These are phyloP conservation scores for Tripterygium wilfordii DNA, from an alignment of 177 flowering plant genomes.

Conservation along the genomic window DNA sequence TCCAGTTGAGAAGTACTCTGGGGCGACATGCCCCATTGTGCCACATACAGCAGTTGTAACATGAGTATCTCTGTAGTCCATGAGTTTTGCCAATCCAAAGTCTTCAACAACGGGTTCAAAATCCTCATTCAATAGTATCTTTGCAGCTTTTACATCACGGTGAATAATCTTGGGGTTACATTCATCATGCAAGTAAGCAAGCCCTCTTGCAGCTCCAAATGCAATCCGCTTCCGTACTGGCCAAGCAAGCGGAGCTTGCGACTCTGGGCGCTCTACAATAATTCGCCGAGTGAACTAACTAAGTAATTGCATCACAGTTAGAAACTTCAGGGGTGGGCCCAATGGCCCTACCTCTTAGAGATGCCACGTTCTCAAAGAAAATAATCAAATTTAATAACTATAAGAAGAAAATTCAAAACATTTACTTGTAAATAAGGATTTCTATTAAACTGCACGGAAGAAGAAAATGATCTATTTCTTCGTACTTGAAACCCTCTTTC, in stretches of 20 bases:
- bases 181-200: slow-evolving; percentile 72
- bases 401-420: too few relatives aligned
- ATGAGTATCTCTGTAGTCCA: slow-evolving; percentile 82
- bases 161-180: slow-evolving; percentile 81
- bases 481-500: too few relatives aligned
- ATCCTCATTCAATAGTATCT: slow-evolving; percentile 68
- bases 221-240: slow-evolving; percentile 50
- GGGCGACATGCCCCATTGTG: slow-evolving; percentile 77
- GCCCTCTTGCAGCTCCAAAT: slow-evolving; percentile 72
- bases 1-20: slow-evolving; percentile 73
- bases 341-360: too few relatives aligned
- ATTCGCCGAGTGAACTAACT: slow-evolving; percentile 3
- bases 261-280: slow-evolving; percentile 37
- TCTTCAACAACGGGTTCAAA: slow-evolving; percentile 80
- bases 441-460: too few relatives aligned
- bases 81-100: slow-evolving; percentile 75
- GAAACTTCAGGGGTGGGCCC: too few relatives aligned
- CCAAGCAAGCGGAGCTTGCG: slow-evolving; percentile 57
- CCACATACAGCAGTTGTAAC: slow-evolving; percentile 84
- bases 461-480: too few relatives aligned
- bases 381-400: too few relatives aligned
- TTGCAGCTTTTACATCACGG: slow-evolving; percentile 84
- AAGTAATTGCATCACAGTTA: too few relatives aligned
- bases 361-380: too few relatives aligned
- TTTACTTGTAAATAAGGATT: too few relatives aligned